Evolutionary conservation across 2,329 filamentous ascomycete species (phyloP).

Genomic region (Trichoderma sp.): DNA sequence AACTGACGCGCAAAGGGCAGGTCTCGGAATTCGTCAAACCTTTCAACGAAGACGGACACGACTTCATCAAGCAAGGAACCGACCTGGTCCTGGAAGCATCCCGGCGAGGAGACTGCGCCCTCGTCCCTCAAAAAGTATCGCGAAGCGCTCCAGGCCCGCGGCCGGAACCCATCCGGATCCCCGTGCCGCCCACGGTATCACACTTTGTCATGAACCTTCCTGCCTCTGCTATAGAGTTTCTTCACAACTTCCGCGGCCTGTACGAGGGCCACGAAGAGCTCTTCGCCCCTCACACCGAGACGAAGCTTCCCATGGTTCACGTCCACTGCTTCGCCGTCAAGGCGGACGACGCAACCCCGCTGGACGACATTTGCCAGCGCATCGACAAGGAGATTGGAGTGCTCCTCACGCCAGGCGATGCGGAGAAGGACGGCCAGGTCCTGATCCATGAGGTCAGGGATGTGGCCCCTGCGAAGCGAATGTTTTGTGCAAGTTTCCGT

Average conservation of each 20-base stretch:
- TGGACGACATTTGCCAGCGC: conserved; percentile 46
- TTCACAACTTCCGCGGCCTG: conserved; percentile 64
- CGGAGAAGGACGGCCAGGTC: conserved; percentile 48
- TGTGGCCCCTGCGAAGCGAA: conserved; percentile 89
- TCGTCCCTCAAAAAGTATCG: conserved; percentile 44
- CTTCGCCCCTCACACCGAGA: conserved; percentile 59
- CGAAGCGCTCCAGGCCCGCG: conserved; percentile 39
- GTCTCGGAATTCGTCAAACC: conserved; percentile 68
- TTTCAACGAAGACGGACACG: conserved; percentile 77
- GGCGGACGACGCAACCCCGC: conserved; percentile 68
- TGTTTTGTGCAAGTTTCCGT: conserved; percentile 94
- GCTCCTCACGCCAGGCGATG: conserved; percentile 43
- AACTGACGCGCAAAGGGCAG: conserved; percentile 35
- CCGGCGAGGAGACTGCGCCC: conserved; percentile 50
- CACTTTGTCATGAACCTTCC: conserved; percentile 99
- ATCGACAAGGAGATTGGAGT: conserved; percentile 43
- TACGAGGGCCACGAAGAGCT: conserved; percentile 69
- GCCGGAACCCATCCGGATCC: conserved; percentile 41
- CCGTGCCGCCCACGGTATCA: conserved; percentile 72
- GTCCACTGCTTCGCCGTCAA: conserved; percentile 93
- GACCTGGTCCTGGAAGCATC: conserved; percentile 56
- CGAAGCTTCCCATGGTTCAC: conserved; percentile 76
- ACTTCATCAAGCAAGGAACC: conserved; percentile 73
- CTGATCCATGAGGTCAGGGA: conserved; percentile 72
- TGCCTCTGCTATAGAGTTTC: conserved; percentile 81